Evolutionary conservation across 2,329 filamentous ascomycete genomes (phyloP).

Genomic region (Colletotrichum acutatum): DNA sequence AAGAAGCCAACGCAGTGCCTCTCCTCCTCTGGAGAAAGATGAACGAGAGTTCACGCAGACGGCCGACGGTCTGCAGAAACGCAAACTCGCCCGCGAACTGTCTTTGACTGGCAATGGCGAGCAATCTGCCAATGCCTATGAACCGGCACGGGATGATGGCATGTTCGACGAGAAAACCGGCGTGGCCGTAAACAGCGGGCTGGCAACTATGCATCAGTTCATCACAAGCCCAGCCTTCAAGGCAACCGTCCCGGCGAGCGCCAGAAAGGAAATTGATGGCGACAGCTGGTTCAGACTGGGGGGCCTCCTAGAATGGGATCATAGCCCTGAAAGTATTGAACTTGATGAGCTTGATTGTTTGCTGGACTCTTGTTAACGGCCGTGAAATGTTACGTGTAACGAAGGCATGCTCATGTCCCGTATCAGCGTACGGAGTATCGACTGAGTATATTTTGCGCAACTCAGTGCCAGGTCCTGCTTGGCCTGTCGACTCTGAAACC

Average conservation of each 20-base stretch:
- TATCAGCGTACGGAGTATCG: neutral
- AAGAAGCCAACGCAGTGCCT: slow-evolving; percentile 71
- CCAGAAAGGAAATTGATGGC: slow-evolving; percentile 51
- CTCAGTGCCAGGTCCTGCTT: neutral
- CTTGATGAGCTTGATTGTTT: slow-evolving; percentile 93
- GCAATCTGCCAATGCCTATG: slow-evolving; percentile 50
- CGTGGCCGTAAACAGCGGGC: slow-evolving; percentile 36
- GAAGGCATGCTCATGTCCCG: neutral
- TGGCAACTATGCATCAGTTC: slow-evolving; percentile 52
- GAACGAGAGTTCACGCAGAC: slow-evolving; percentile 98
- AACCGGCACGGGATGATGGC: slow-evolving; percentile 59
- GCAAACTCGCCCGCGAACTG: slow-evolving; percentile 64
- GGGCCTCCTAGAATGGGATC: slow-evolving; percentile 66
- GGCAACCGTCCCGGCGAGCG: slow-evolving; percentile 45
- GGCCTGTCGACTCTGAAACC: neutral
- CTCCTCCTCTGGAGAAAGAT: slow-evolving; percentile 90
- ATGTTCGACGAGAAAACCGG: slow-evolving; percentile 62
- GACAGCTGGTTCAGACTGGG: slow-evolving; percentile 59
- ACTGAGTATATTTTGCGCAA: neutral
- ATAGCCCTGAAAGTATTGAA: slow-evolving; percentile 88
- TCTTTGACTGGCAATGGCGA: slow-evolving; percentile 45
- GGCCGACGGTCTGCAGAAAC: slow-evolving; percentile 82
- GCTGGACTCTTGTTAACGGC: slow-evolving; percentile 75
- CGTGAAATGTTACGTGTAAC: slow-evolving; percentile 14
- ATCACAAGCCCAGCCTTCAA: slow-evolving; percentile 68